Evolutionary conservation across 2,329 filamentous ascomycete genomes (phyloP), one percentile per base, ranked within the genome.

Genomic region (Nigrograna mackinnonii): DNA sequence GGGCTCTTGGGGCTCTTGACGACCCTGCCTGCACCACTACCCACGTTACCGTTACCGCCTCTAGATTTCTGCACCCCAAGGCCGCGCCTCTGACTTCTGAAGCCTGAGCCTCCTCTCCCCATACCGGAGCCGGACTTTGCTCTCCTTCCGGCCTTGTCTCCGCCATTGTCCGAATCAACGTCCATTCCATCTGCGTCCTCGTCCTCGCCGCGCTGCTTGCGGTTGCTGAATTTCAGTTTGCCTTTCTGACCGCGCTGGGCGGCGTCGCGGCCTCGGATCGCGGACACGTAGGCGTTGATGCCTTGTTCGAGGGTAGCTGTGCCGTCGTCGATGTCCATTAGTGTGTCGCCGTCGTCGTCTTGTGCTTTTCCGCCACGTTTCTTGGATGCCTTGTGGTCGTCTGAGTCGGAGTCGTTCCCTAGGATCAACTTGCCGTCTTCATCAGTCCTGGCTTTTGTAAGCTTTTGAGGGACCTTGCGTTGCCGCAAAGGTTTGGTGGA

Each of bases 391-490:
- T 69, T 69, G 36, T 79, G 78, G 55, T 60, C 57, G 11, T 49
- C 44, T 2, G 33, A 32, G 14, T 69, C 69, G 5, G 78, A 76
- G 16, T 73, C 75, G 55, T 72, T 74, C 55, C 84, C 86, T 39
- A 95, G 77, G 52, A 95, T 80, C 31, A 95, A 79, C 71, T 91
- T 94, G 48, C 89, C 89, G 63, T 95, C 89, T 36, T 85, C 68
- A 59, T 94, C 84, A 9, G 68, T 70, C 41, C 62, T 73, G 31
- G 72, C 80, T 43, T 67, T 71, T 37, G 64, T 68, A 14, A 39
- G 59, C 64, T 65, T 66, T 50, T 52, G 57, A 7, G 65, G 66
- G 13, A 75, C 76, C 57, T 79, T 77, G 64, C 80, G 80, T 54
- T 79, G 69, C 64, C 83, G 85, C 41, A 80, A 71, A 3, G 91